Percentiles rank a stretch among this genome's conserved stretches.
Evolutionary conservation across 2,329 filamentous ascomycete genomes (phyloP).

Genomic region (Volutella citrinella): DNA sequence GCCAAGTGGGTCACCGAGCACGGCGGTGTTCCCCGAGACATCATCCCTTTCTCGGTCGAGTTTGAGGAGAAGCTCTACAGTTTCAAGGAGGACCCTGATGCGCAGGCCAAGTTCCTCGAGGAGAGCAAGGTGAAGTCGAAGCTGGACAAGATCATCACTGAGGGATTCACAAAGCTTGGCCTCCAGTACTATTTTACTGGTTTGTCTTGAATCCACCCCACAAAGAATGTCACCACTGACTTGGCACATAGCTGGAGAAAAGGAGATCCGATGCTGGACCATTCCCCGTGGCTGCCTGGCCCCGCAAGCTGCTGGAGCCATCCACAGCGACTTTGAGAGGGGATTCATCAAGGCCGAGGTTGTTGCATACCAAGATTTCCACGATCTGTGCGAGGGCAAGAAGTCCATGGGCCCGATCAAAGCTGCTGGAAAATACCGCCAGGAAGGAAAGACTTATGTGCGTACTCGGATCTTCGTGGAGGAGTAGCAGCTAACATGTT

Average conservation of each 20-base stretch:
- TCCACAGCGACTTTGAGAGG: slow-evolving; percentile 41
- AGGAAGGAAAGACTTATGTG: slow-evolving; percentile 43
- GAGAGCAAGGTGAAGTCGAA: slow-evolving; percentile 40
- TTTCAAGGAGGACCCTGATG: slow-evolving; percentile 34
- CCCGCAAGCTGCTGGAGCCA: slow-evolving; percentile 40
- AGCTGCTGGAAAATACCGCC: slow-evolving; percentile 42
- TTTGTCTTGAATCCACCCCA: slow-evolving; percentile 9
- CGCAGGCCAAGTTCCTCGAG: slow-evolving; percentile 33
- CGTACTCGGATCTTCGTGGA: slow-evolving; percentile 2
- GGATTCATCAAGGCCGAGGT: slow-evolving; percentile 46
- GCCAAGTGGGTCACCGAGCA: slow-evolving; percentile 44
- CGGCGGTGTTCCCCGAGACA: slow-evolving; percentile 37
- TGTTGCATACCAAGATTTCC: slow-evolving; percentile 43
- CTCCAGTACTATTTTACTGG: slow-evolving; percentile 44
- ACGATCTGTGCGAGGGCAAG: slow-evolving; percentile 39
- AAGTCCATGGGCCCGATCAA: slow-evolving; percentile 45
- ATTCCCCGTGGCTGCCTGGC: slow-evolving; percentile 36
- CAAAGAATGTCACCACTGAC: slow-evolving; percentile 5
- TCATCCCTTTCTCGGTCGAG: slow-evolving; percentile 43
- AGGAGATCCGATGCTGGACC: slow-evolving; percentile 44
- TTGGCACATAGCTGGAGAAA: slow-evolving; percentile 35
- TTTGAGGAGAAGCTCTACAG: slow-evolving; percentile 42
- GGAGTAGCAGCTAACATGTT: slow-evolving; percentile 17
- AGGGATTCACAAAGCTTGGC: slow-evolving; percentile 42
- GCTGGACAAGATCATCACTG: slow-evolving; percentile 41